A percentile compares a stretch with the other conserved stretches of the same genome.
phyloP scores from a whole-genome alignment of 2,329 filamentous ascomycete species.

The Venturia nashicola region DNA sequence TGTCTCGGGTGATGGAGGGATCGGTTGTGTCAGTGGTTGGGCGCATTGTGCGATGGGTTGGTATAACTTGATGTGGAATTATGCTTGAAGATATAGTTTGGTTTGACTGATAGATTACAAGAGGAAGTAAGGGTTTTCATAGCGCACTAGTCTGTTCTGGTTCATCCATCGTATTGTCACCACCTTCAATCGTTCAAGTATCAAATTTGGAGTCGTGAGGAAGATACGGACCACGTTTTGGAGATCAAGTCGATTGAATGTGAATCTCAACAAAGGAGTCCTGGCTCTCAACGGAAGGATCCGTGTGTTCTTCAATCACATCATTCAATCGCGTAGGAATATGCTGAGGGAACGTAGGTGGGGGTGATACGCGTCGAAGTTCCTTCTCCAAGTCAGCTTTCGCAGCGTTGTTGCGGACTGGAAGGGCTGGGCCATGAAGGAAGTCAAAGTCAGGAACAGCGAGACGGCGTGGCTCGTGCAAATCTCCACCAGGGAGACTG shows the following conservation, averaged over 20 bases:
- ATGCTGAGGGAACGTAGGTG: background rate
- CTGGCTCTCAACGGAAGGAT: background rate
- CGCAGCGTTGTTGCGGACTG: background rate
- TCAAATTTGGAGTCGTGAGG: no score
- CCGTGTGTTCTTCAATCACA: background rate
- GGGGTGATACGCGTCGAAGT: background rate
- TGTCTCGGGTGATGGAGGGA: background rate
- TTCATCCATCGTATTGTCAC: background rate
- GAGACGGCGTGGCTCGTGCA: background rate
- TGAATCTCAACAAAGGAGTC: constrained; percentile 5
- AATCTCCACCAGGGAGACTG: constrained; percentile 1
- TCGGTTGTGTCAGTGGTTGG: background rate
- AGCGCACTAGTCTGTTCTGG: background rate
- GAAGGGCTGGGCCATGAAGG: constrained; percentile 1
- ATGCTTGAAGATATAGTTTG: no score
- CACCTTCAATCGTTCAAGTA: background rate
- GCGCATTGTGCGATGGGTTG: no score
- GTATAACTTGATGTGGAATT: no score
- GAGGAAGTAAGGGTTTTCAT: no score
- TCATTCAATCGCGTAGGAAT: background rate
- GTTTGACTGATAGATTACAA: no score
- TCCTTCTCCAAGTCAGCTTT: background rate
- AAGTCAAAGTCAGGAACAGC: constrained; percentile 5
- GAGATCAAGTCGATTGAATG: background rate
- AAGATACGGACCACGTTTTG: background rate